Base-by-base conservation (phyloP, 164 flowering plant species). In the Taxillus chinensis region DNA sequence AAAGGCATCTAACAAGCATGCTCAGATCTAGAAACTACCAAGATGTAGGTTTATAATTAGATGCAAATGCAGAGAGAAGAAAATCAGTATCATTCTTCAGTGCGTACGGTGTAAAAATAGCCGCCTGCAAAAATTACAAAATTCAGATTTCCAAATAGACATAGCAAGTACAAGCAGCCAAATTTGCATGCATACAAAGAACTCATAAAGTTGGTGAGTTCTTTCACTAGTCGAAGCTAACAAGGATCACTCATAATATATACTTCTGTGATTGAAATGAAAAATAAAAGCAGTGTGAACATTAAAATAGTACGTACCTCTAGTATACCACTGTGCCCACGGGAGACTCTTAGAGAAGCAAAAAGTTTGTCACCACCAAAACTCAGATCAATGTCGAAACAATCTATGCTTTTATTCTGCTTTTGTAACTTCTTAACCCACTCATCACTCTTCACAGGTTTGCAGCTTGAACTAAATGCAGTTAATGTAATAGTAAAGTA, bases 361-460 rank as follows among this genome's bases (percentile, higher is more conserved):
- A 78, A 79, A 71, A 75, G 85, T 73, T 79, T 90, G 52, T 92
- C 97, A 66, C 81, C 84, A 66, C 75, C 79, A 79, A 90, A 88
- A 56, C 83, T 88, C 75, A 93, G 77, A 66, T 84, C 87, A 67
- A 86, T 82, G 64, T 90, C 95, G 78, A 93, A 70, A 79, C 58
- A 64, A 8, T 68, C 65, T 45, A 73, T 71, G 39, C 79, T 75
- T 63, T 52, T 60, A 69, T 80, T 88, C 66, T 79, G 80, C 79
- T 84, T 93, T 39, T 68, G 79, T 63, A 93, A 77, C 82, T 81
- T 93, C 77, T 79, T 93, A 7, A 80, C 73, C 85, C 87, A 86
- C 39, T 93, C 95, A 66, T 86, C 68, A 62, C 88, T 86, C 68
- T 80, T 83, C 66, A 93, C 86, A 62, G 97, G 86, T 77, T 84